Conservation (phyloP, 805 yeast species). For the Pichia gijzeniarum region DNA sequence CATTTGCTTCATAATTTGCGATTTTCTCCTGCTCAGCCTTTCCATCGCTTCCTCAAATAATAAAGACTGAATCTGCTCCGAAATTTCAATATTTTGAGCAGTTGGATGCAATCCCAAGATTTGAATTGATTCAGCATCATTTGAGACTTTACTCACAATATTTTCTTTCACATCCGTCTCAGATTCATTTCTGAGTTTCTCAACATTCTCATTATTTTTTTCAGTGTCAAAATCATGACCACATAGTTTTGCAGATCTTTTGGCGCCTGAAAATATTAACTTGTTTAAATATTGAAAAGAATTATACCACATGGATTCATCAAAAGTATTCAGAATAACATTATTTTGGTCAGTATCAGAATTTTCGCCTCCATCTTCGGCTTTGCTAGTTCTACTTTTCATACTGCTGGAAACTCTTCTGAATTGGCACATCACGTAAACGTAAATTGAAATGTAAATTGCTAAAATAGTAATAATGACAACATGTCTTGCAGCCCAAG, state of each 20-base stretch:
- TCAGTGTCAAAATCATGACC: conserved; percentile 25
- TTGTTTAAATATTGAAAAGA: conserved; percentile 22
- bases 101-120: conserved; percentile 15
- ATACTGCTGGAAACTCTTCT: conserved; percentile 32
- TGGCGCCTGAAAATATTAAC: conserved; percentile 29
- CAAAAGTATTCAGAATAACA: conserved; percentile 13
- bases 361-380: neutral
- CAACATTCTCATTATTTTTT: conserved; percentile 24
- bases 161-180: too few species aligned
- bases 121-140: too few species aligned
- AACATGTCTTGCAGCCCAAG: conserved; percentile 78
- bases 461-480: conserved; percentile 55
- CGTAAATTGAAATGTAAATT: conserved; percentile 65
- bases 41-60: conserved; percentile 57
- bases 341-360: conserved; percentile 1
- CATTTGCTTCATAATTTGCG: conserved; percentile 69
- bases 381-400: neutral
- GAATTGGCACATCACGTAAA: conserved; percentile 62
- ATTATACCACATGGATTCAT: conserved; percentile 30
- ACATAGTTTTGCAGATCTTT: conserved; percentile 25
- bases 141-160: too few species aligned
- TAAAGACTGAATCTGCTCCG: conserved; percentile 26
- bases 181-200: conserved; percentile 17
- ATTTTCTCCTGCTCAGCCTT: conserved; percentile 55
- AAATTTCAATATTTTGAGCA: conserved; percentile 16